Evolutionary conservation across 2,329 filamentous ascomycete species (phyloP).

Genomic region (Aspergillus pseudonomiae): DNA sequence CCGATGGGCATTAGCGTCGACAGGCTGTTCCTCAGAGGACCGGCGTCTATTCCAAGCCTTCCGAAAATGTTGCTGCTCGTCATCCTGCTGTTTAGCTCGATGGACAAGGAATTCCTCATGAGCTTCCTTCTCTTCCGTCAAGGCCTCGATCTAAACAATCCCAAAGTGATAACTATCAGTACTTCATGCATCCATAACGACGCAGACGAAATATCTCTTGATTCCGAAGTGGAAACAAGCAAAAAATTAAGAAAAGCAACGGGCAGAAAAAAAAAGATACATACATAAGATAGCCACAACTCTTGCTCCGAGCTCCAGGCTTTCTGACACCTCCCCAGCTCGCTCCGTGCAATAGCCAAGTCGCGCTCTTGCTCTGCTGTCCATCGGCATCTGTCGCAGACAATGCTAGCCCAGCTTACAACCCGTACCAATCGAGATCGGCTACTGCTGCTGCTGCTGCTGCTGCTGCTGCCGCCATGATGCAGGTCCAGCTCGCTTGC

Average conservation of each 20-base stretch:
- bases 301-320: conserved; percentile 42
- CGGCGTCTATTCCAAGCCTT: conserved; percentile 35
- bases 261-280: conserved; percentile 16
- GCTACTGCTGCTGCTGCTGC: conserved; percentile 14
- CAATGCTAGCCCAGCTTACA: conserved; percentile 36
- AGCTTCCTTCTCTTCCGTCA: conserved; percentile 38
- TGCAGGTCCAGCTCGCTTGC: conserved; percentile 17
- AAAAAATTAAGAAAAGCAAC: neutral
- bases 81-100: conserved; percentile 36
- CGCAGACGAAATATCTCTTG: neutral
- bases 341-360: conserved; percentile 29
- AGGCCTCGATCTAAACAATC: conserved; percentile 30
- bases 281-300: conserved; percentile 38
- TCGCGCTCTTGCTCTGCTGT: conserved; percentile 33
- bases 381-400: conserved; percentile 32
- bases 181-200: neutral
- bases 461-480: conserved; percentile 13
- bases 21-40: conserved; percentile 20
- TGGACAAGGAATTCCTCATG: conserved; percentile 34
- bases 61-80: conserved; percentile 39
- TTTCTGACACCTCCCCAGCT: conserved; percentile 38
- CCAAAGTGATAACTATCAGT: neutral
- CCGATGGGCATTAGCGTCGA: neutral
- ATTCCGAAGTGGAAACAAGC: neutral
- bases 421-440: conserved; percentile 24